These are phyloP conservation scores for Cystobasidium sp. DNA, from an alignment of 1,284 basidiomycete species.

Conservation along the genomic window DNA sequence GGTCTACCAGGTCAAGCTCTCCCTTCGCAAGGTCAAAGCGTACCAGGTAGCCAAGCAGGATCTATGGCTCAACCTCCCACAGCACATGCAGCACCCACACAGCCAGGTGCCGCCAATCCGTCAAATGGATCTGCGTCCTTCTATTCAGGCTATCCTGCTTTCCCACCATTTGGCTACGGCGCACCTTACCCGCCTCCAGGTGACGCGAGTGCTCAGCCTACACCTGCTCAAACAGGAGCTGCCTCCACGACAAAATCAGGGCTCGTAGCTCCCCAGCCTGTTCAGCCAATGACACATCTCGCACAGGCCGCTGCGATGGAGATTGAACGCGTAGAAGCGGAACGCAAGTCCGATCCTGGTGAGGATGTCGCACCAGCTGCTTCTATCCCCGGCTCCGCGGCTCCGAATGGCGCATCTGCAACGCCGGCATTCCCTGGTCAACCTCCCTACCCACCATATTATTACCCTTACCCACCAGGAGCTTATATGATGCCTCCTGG, in stretches of 20 bases:
- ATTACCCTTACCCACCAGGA: slow-evolving; percentile 37
- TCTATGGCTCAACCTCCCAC: not conserved
- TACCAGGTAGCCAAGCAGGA: not conserved
- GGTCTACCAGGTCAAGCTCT: not conserved
- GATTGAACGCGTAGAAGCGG: slow-evolving; percentile 40
- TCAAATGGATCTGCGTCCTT: not conserved
- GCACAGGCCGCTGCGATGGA: slow-evolving; percentile 45
- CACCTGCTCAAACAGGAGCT: not conserved
- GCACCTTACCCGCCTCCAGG: slow-evolving; percentile 4
- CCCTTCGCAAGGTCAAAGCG: slow-evolving; percentile 8
- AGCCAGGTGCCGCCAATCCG: not conserved
- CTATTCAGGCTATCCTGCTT: slow-evolving; percentile 23
- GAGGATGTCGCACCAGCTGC: slow-evolving; percentile 8
- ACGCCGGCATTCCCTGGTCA: slow-evolving; percentile 21
- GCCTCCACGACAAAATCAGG: not conserved
- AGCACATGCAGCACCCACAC: not conserved
- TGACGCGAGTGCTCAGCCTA: not conserved
- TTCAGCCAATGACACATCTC: slow-evolving; percentile 44
- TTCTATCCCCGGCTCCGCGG: not conserved
- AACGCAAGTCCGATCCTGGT: slow-evolving; percentile 18
- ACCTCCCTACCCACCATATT: slow-evolving; percentile 37
- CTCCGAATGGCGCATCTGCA: not conserved
- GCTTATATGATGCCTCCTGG: slow-evolving; percentile 35
- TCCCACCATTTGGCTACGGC: slow-evolving; percentile 27
- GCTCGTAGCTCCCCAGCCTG: slow-evolving; percentile 31